Evolutionary conservation across 805 yeast genomes (phyloP), one percentile per base, ranked within the genome.

Genomic region (Yarrowia sp.): DNA sequence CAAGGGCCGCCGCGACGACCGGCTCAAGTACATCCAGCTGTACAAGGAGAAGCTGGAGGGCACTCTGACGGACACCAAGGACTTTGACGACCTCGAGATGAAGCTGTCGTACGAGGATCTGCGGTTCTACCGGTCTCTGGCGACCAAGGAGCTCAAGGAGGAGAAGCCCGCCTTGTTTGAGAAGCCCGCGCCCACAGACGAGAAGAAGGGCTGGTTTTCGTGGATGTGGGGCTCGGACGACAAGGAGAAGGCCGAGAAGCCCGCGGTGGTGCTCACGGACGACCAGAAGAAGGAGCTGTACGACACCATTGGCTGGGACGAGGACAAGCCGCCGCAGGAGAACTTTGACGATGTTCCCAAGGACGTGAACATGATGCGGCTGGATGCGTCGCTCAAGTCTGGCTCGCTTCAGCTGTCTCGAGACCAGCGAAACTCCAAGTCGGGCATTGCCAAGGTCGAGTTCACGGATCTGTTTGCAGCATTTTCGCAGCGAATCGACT

Each of bases 261-360:
- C 78, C 3, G 75, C 78, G 2, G 71, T 85, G 25, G 76, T 78
- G 6, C 81, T 94, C 71, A 83, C 94, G 0, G 96, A 90, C 13
- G 96, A 91, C 66, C 97, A 94, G 69, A 80, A 89, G 65, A 81
- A 90, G 69, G 99, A 96, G 63, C 77, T 94, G 19, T 92, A 90
- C 69, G 96, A 90, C 64, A 96, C 97, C 0, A 92, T 94, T 66
- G 99, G 92, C 65, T 92, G 86, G 71, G 89, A 92, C 67, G 97
- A 92, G 65, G 68, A 78, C 1, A 84, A 83, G 27, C 76, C 86
- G 1, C 64, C 69, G 5, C 44, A 68, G 16, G 72, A 69, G 27
- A 59, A 67, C 12, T 63, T 71, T 8, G 86, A 87, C n/a, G n/a
- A n/a, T 63, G 69, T 88, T 1, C 96, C 97, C 0, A 81, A 84